Base-by-base conservation (phyloP, 176 grass and related monocot genomes). In the Triticum turgidum region DNA sequence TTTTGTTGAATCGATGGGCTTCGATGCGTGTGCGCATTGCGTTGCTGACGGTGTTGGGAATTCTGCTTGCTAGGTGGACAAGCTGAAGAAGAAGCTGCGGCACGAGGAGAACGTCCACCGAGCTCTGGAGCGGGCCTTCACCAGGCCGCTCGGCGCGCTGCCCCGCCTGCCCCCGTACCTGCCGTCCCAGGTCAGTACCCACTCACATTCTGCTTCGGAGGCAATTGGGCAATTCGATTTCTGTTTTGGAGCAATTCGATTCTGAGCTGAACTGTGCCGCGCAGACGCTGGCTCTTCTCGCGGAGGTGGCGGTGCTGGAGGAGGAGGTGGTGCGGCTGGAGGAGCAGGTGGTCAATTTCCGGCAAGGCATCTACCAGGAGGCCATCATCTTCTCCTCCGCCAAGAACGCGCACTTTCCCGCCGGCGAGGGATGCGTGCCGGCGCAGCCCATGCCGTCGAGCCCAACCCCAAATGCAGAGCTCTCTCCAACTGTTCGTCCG, bases 71-170 rank as follows among this genome's bases (percentile, higher is more conserved):
- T 65, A 99, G 97, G 92, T 99, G 41, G 94, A 97, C 62, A 99
- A 94, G 87, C 91, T 99, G 3, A 96, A 86, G 87, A 99, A 94
- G 89, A 94, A 99, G 91, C 92, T 99, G 37, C 83, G 92, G 20
- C 92, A 97, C 80, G 97, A 99, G 83, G 97, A 99, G 89, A 99
- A 94, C 87, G 90, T 99, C 70, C 97, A 99, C 86, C 93, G 97
- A 79, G 97, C 97, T 78, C 85, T 99, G 38, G 97, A 94, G 80
- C 73, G 97, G 77, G 97, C 97, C 25, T 97, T 99, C 86, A 99
- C 97, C 56, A 82, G 97, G 86, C 94, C 97, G 63, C 90, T 96
- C 33, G 97, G 97, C 32, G 97, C 92, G 11, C 92, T 99, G 71
- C 97, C 97, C 91, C 97, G 97, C 17, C 94, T 99, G 71, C 94